A percentile compares a stretch with the other conserved stretches of the same genome.
Conservation (phyloP, 805 yeast genomes). For the Myxozyma sirexii region DNA sequence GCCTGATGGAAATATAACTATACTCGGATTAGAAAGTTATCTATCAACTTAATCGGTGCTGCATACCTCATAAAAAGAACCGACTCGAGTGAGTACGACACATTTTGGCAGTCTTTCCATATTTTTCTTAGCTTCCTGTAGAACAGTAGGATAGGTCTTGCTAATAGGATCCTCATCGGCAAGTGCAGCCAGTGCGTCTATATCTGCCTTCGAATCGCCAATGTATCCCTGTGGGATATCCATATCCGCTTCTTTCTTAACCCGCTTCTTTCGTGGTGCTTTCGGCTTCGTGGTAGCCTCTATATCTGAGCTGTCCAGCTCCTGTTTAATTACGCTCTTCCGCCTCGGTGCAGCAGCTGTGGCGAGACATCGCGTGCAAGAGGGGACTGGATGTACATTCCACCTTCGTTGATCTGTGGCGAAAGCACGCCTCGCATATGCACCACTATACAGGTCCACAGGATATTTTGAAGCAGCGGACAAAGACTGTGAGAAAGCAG, state of each 20-base stretch:
- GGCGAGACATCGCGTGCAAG: background rate
- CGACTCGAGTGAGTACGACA: conserved; percentile 77
- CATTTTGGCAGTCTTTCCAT: conserved; percentile 54
- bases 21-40: conserved; percentile 1
- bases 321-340: background rate
- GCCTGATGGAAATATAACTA: conserved; percentile 87
- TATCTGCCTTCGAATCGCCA: background rate
- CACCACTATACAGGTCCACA: background rate
- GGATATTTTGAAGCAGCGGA: too few species aligned
- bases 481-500: too few species aligned
- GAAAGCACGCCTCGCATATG: background rate
- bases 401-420: background rate
- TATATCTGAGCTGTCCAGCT: background rate
- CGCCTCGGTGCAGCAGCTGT: background rate
- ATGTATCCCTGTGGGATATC: conserved; percentile 10
- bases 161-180: conserved; percentile 5
- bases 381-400: background rate
- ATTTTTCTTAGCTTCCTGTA: conserved; percentile 40
- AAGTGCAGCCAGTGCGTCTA: conserved; percentile 6
- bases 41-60: background rate
- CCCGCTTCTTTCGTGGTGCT: background rate
- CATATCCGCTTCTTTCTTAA: background rate
- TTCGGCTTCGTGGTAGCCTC: background rate
- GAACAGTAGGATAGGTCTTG: conserved; percentile 31
- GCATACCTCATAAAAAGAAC: conserved; percentile 70